Base-by-base conservation (phyloP, 208 protist genomes). In the Trypanosoma mega region DNA sequence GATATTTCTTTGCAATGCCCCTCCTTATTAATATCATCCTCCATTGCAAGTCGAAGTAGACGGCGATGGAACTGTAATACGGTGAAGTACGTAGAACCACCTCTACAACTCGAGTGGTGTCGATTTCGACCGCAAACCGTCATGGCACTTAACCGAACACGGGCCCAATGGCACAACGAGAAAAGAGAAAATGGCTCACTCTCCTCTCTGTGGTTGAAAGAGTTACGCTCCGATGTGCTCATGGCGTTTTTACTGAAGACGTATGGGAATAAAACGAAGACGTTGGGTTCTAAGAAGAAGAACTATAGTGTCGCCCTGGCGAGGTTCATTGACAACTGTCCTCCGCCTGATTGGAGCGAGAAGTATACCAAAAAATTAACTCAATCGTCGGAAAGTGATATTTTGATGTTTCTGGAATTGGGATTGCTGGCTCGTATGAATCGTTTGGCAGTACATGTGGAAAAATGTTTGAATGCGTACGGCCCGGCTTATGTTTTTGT, bases 111-210 rank as follows among this genome's bases (percentile, higher is more conserved):
- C n/a, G 20, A 47, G 43, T 58, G 37, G 52, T 58, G 52, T 26
- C 31, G 52, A 18, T 58, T 58, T 14, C 52, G 37, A 8, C 52
- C 52, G 2, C 36, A 58, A 16, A 58, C 52, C 18, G 11, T 46
- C 26, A 5, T 29, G 29, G 52, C 52, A 30, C 52, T 58, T 27
- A 45, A 58, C 23, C 52, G 52, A n/a, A 58, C 52, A 58, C 34
- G 52, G n/a, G 7, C 3, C 5, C 52, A 47, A 9, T 58, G 52
- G 52, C 1, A n/a, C 29, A 31, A 46, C 43, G 37, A 33, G 18
- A 21, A 47, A 9, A 1, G 43, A 30, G 11, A 11, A 31, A n/a
- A 31, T 0, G 36, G 21, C 9, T 26, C 31, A 4, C 21, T 58
- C 26, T 58, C 52, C 12, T 21, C 37, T n/a, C 21, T 12, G 9